A percentile compares a stretch with the other conserved stretches of the same genome.
phyloP scores from a whole-genome alignment of 169 alveolate genomes.

The Eimeria falciformis region DNA sequence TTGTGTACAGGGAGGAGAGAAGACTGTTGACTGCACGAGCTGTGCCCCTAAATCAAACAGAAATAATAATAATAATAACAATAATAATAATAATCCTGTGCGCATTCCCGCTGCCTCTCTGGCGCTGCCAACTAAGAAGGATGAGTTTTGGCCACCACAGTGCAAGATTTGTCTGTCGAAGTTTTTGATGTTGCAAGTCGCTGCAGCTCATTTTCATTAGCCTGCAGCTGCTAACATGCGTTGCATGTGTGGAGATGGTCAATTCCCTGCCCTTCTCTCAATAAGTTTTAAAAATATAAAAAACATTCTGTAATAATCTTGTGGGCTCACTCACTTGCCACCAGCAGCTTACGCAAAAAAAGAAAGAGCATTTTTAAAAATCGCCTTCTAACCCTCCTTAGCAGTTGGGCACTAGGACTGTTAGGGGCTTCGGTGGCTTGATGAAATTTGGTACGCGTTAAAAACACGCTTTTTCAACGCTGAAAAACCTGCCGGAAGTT shows the following conservation, averaged over 20 bases:
- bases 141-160: neutral
- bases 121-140: neutral
- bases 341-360: neutral
- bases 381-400: no score
- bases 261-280: slow-evolving; percentile 2
- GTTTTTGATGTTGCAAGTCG: neutral
- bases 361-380: neutral
- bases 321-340: neutral
- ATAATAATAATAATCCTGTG: neutral
- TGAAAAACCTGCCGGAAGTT: no score
- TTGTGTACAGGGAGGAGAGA: neutral
- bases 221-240: slow-evolving; percentile 42
- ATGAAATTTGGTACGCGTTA: no score
- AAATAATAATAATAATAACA: neutral
- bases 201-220: slow-evolving; percentile 1
- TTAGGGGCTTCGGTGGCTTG: no score
- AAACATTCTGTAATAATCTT: neutral
- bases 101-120: neutral
- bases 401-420: no score
- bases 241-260: slow-evolving; percentile 23
- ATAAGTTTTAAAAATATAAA: neutral
- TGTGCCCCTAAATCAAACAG: slow-evolving; percentile 34
- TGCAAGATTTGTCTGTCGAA: no score
- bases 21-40: slow-evolving; percentile 37
- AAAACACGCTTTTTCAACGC: no score